Conservation (phyloP, 257 asterid species). For the Solanum corneliomulleri region DNA sequence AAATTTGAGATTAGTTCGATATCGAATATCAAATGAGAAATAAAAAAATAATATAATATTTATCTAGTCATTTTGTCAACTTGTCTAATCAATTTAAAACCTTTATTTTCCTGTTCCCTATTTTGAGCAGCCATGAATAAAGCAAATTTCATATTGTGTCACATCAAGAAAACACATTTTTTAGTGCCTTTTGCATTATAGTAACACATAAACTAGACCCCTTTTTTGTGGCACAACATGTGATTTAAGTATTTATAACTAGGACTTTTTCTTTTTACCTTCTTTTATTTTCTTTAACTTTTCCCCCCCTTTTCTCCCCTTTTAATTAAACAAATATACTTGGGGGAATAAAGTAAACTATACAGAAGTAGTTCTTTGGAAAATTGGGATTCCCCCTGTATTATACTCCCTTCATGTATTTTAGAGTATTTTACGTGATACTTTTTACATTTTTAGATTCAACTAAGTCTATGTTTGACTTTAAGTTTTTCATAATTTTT, state of each 20-base stretch:
- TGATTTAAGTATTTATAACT: neutral
- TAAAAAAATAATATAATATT: neutral
- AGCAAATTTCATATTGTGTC: neutral
- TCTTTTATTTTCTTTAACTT: neutral
- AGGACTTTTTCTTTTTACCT: neutral
- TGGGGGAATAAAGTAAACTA: neutral
- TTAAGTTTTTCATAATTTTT: too few relatives aligned
- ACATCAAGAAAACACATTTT: neutral
- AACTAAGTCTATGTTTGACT: too few relatives aligned
- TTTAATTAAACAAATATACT: neutral
- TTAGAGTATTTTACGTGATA: too few relatives aligned
- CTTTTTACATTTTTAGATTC: rapidly evolving
- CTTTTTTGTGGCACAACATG: neutral
- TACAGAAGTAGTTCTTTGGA: neutral
- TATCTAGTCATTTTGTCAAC: neutral
- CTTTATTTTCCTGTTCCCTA: neutral
- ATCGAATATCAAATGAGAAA: rapidly evolving
- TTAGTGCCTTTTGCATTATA: neutral
- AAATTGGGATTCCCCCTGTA: neutral
- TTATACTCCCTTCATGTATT: too few relatives aligned
- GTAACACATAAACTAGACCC: neutral
- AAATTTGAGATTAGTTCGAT: neutral
- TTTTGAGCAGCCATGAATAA: neutral
- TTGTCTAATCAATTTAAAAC: neutral
- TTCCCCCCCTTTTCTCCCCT: neutral